A percentile compares a stretch with the other conserved stretches of the same genome.
Evolutionary conservation across 352 stramenopile genomes (phyloP).

Genomic region (Phytopythium oedochilum): DNA sequence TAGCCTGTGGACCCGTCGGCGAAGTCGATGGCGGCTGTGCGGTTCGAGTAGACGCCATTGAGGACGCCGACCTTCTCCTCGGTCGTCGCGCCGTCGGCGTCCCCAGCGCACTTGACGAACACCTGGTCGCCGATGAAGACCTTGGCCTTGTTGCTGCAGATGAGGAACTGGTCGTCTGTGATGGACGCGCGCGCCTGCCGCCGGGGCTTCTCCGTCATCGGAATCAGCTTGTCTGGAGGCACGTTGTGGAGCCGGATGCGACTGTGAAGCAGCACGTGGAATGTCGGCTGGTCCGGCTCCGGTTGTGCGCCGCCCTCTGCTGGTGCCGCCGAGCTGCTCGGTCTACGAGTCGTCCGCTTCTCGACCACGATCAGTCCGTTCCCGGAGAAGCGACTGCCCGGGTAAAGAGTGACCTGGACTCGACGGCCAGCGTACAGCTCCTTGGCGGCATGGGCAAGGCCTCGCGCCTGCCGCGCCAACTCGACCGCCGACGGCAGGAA

Average conservation of each 20-base stretch:
- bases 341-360: background rate
- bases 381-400: conserved; percentile 59
- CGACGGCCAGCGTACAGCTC: conserved; percentile 60
- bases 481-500: conserved; percentile 57
- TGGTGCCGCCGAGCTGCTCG: background rate
- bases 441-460: conserved; percentile 36
- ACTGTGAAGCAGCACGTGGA: conserved; percentile 62
- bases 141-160: conserved; percentile 54
- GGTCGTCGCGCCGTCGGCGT: conserved; percentile 32
- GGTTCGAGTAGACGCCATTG: conserved; percentile 76
- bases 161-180: conserved; percentile 67
- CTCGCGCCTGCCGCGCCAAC: conserved; percentile 42
- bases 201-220: conserved; percentile 55
- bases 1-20: conserved; percentile 72
- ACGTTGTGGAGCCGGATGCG: conserved; percentile 70
- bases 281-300: conserved; percentile 25
- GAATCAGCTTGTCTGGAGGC: conserved; percentile 47
- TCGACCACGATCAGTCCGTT: conserved; percentile 57
- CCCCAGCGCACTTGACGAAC: conserved; percentile 55
- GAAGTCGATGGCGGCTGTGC: conserved; percentile 70
- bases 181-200: conserved; percentile 38
- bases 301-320: background rate
- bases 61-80: conserved; percentile 68
- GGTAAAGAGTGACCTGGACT: conserved; percentile 71
- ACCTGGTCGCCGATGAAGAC: conserved; percentile 80